A percentile compares a stretch with the other conserved stretches of the same genome.
Evolutionary conservation across 1,284 basidiomycete species (phyloP).

Genomic region (Moesziomyces parantarcticus): DNA sequence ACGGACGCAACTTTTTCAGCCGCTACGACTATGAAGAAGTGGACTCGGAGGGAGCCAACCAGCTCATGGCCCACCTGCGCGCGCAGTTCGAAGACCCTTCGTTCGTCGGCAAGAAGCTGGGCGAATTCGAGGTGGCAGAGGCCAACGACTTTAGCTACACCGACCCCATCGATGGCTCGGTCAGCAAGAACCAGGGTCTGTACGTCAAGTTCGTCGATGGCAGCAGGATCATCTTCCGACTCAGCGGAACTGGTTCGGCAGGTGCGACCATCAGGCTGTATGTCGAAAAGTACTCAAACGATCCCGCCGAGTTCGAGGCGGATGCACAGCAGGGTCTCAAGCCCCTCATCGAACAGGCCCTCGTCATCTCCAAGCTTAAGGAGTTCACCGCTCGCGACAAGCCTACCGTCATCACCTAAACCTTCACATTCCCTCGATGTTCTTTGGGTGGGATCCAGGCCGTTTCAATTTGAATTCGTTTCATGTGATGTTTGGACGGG

Average conservation of each 20-base stretch:
- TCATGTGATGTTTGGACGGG: too few species aligned
- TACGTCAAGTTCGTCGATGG: conserved; percentile 92
- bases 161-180: conserved; percentile 93
- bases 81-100: conserved; percentile 76
- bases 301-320: conserved; percentile 78
- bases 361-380: conserved; percentile 83
- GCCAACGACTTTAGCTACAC: conserved; percentile 93
- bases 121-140: conserved; percentile 81
- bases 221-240: conserved; percentile 90
- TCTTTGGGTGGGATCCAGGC: too few species aligned
- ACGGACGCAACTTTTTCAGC: conserved; percentile 98
- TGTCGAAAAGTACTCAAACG: conserved; percentile 82
- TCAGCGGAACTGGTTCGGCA: conserved; percentile 93
- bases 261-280: conserved; percentile 80
- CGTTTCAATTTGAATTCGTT: too few species aligned
- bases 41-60: conserved; percentile 85
- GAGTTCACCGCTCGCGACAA: conserved; percentile 85
- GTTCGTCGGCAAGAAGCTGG: conserved; percentile 66
- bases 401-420: conserved; percentile 91
- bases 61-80: conserved; percentile 83
- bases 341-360: conserved; percentile 93
- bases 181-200: conserved; percentile 95
- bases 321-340: conserved; percentile 89
- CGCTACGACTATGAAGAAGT: conserved; percentile 98
- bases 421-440: too few species aligned